Evolutionary conservation across 2,329 filamentous ascomycete species (phyloP), one percentile per base, ranked within the genome.

Genomic region (Cylindrodendrum hubeiense): DNA sequence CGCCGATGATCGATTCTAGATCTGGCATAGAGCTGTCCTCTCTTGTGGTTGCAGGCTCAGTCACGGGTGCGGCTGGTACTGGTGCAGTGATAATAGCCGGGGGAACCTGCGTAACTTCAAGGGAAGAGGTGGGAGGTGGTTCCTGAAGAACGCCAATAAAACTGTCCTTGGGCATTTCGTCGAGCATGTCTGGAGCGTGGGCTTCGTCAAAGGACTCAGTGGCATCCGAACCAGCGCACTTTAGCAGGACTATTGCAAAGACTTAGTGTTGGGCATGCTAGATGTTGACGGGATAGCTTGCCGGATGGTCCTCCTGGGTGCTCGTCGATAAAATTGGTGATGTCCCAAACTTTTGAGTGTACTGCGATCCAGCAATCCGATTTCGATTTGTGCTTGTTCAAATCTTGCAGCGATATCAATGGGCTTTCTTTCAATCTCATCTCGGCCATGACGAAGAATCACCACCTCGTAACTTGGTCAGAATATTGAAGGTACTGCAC

Each of bases 311-410:
- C 80, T 10, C 80, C 80, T 1, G 80, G 80, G 41, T 82, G 80
- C 43, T 77, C 71, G 26, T 75, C 69, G 17, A 90, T 82, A 71
- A 93, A 93, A 2, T 88, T 85, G 3, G 90, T 91, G 51, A 93
- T 80, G 75, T 93, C 89, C 84, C 90, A 93, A 28, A 93, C 89
- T 71, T 87, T 85, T 49, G 86, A 86, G 75, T 92, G 86, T 22
- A 93, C 85, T 19, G 91, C 89, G 63, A 93, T 86, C 91, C 91
- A 93, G 71, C 87, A 85, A 69, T 89, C 74, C 78, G 56, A 82
- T 72, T 34, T 80, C 71, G 13, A 81, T 59, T 82, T 85, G 72
- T 90, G 87, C 57, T 77, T 77, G 13, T 78, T 81, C 39, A 89
- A 76, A 52, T 86, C 81, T 17, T 62, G 66, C 8, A 77, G 43